Conservation (phyloP, 148 eudicot species). For the Rhododendron ovatum region DNA sequence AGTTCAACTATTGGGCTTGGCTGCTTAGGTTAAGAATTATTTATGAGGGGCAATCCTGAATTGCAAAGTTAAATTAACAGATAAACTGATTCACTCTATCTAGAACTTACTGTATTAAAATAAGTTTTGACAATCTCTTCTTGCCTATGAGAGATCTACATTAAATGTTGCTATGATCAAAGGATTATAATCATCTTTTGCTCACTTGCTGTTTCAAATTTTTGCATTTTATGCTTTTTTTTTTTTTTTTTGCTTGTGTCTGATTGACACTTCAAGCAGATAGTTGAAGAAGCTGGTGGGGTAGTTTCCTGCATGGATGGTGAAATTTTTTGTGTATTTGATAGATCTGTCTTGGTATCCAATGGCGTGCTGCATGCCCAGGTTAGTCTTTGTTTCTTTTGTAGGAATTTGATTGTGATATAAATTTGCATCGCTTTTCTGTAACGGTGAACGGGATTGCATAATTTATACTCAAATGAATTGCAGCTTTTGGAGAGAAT, state of each 20-base stretch:
- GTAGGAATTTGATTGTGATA: background rate
- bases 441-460: background rate
- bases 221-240: background rate
- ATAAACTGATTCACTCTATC: background rate
- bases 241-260: background rate
- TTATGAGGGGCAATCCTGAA: background rate
- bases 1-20: background rate
- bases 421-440: background rate
- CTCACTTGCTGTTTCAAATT: background rate
- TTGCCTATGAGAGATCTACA: background rate
- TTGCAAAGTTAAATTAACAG: background rate
- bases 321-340: conserved; percentile 72
- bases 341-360: conserved; percentile 93
- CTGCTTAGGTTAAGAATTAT: background rate
- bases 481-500: conserved; percentile 84
- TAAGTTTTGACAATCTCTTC: background rate
- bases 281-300: conserved; percentile 99
- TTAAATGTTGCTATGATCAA: background rate
- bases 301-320: conserved; percentile 93
- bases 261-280: conserved; percentile 38
- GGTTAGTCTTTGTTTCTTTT: conserved; percentile 37
- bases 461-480: background rate
- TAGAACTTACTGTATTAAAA: background rate
- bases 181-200: background rate
- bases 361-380: conserved; percentile 69